Percentiles rank a stretch among this genome's conserved stretches.
Conservation (phyloP, 148 eudicot genomes). For the Rhododendron williamsianum region DNA sequence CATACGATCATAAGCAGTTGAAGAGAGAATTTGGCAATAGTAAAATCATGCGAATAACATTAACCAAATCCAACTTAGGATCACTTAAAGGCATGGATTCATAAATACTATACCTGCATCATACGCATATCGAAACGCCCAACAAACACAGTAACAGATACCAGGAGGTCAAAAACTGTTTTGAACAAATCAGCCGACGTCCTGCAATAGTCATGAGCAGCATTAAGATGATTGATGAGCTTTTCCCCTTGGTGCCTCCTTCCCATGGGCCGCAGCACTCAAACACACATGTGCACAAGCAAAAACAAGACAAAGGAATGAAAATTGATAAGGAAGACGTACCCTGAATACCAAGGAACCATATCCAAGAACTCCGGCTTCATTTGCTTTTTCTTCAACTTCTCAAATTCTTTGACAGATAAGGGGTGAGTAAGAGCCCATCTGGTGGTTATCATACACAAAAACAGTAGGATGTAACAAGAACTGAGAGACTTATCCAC, state of each 20-base stretch:
- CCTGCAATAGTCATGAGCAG: slow-evolving; percentile 39
- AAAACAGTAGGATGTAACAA: slow-evolving; percentile 11
- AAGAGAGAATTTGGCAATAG: neutral
- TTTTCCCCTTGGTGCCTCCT: neutral
- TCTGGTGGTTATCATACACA: slow-evolving; percentile 40
- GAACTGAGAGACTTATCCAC: neutral
- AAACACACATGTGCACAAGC: slow-evolving; percentile 5
- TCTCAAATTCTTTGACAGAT: slow-evolving; percentile 64
- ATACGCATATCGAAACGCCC: slow-evolving; percentile 99
- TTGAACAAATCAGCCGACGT: slow-evolving; percentile 98
- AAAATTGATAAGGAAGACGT: slow-evolving; percentile 18
- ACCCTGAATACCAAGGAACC: slow-evolving; percentile 99
- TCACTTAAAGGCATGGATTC: neutral
- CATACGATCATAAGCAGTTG: neutral
- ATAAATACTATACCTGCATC: slow-evolving; percentile 74
- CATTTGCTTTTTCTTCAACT: slow-evolving; percentile 64
- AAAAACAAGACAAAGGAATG: neutral
- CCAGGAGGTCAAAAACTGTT: slow-evolving; percentile 95
- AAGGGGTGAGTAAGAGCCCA: slow-evolving; percentile 99
- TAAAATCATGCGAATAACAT: neutral
- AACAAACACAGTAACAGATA: slow-evolving; percentile 91
- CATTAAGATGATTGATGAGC: neutral
- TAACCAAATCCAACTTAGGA: neutral
- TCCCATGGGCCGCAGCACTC: neutral
- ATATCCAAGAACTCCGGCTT: slow-evolving; percentile 91